Conservation (phyloP, 1,284 basidiomycete species). For the Naganishia albida region DNA sequence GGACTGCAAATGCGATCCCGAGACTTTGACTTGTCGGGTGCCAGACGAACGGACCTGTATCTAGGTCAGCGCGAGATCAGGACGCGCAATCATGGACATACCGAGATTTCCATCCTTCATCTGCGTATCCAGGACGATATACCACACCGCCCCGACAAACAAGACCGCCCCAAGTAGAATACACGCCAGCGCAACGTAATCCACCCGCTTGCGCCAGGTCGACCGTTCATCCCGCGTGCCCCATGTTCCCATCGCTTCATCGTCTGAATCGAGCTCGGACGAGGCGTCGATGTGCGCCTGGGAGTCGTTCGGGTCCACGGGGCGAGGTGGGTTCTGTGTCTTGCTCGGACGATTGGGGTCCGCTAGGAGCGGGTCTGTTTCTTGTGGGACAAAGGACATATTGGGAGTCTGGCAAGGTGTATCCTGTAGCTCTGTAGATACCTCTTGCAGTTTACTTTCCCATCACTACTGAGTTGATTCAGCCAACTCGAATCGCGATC, state of each 20-base stretch:
- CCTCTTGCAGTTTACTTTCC: no score
- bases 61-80: not conserved
- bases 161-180: slow-evolving; percentile 33
- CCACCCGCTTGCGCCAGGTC: slow-evolving; percentile 13
- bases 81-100: not conserved
- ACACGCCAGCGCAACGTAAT: slow-evolving; percentile 21
- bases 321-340: slow-evolving; percentile 27
- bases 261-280: slow-evolving; percentile 30
- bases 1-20: slow-evolving; percentile 43
- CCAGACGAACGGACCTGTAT: slow-evolving; percentile 42
- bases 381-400: slow-evolving; percentile 32
- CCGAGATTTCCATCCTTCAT: slow-evolving; percentile 30
- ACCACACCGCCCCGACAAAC: slow-evolving; percentile 45
- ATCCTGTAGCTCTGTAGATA: not conserved
- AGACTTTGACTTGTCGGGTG: slow-evolving; percentile 50
- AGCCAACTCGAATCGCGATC: slow-evolving; percentile 10
- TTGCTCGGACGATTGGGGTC: slow-evolving; percentile 26
- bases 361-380: slow-evolving; percentile 32
- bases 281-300: slow-evolving; percentile 22
- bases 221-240: slow-evolving; percentile 21
- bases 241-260: slow-evolving; percentile 30
- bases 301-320: slow-evolving; percentile 15
- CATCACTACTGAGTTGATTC: no score
- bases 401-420: not conserved
- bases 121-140: slow-evolving; percentile 41